phyloP scores from a whole-genome alignment of 805 yeast species.

The Pichia eremophila region DNA sequence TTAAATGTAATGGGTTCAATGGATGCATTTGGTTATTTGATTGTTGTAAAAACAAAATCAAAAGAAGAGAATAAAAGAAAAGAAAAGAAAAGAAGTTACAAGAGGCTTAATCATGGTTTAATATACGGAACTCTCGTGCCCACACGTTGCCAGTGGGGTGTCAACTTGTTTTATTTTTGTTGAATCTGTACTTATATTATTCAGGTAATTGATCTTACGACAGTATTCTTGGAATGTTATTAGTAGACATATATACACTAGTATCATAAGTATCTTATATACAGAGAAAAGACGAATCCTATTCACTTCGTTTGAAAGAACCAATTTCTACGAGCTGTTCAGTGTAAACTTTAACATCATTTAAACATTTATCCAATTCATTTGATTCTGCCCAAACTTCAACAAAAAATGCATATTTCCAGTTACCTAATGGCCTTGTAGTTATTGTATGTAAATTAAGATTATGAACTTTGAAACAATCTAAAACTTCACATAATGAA shows the following conservation, averaged over 20 bases:
- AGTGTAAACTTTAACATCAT: constrained; percentile 27
- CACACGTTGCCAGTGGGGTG: too few relatives aligned
- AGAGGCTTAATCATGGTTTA: too few relatives aligned
- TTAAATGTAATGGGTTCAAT: background rate
- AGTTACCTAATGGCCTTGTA: constrained; percentile 66
- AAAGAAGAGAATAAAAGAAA: background rate
- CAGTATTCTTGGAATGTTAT: too few relatives aligned
- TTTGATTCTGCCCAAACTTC: constrained; percentile 42
- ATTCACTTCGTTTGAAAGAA: constrained; percentile 13
- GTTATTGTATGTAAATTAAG: constrained; percentile 64
- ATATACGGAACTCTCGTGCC: too few relatives aligned
- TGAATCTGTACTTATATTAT: too few relatives aligned
- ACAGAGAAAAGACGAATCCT: background rate
- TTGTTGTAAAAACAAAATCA: too few relatives aligned
- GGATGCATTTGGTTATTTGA: background rate
- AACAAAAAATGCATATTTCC: constrained; percentile 79
- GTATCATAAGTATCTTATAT: too few relatives aligned
- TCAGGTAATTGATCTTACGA: too few relatives aligned
- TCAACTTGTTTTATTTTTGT: too few relatives aligned
- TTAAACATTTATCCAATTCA: constrained; percentile 25
- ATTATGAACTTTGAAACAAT: constrained; percentile 42
- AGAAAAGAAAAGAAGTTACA: background rate
- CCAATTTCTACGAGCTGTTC: constrained; percentile 32
- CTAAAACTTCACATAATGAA: constrained; percentile 57
- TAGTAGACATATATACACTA: too few relatives aligned